These are phyloP conservation scores for Lumnitzera racemosa DNA, from an alignment of 345 rosid species.

Conservation along the genomic window DNA sequence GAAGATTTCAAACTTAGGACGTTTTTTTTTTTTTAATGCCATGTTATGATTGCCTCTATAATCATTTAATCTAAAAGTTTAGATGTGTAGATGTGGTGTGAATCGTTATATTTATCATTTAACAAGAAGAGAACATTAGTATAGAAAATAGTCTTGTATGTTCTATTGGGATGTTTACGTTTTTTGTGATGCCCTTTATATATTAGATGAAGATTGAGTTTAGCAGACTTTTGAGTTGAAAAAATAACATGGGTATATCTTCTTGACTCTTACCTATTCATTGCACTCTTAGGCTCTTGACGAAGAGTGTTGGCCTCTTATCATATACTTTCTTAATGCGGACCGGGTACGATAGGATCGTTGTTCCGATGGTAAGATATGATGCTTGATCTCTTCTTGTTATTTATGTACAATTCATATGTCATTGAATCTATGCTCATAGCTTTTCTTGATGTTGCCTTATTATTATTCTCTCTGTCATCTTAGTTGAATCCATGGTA, in stretches of 20 bases:
- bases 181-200: no score
- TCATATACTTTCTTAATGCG: constrained; percentile 77
- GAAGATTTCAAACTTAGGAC: no score
- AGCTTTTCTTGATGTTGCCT: neutral
- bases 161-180: neutral
- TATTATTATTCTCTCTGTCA: neutral
- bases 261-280: neutral
- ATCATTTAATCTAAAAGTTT: no score
- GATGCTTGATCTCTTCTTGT: constrained; percentile 1
- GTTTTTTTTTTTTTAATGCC: no score
- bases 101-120: no score
- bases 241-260: neutral
- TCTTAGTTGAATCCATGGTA: neutral
- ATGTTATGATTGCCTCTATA: no score
- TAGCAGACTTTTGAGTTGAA: neutral
- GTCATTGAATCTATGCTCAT: no score
- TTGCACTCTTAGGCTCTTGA: constrained; percentile 31
- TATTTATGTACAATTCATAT: no score
- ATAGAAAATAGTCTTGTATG: neutral
- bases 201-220: no score
- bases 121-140: no score
- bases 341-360: constrained; percentile 75
- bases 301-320: constrained; percentile 83
- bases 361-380: constrained; percentile 87
- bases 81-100: no score